Evolutionary conservation across 148 eudicot genomes (phyloP), one percentile per base, ranked within the genome.

Genomic region (Diospyros lotus): DNA sequence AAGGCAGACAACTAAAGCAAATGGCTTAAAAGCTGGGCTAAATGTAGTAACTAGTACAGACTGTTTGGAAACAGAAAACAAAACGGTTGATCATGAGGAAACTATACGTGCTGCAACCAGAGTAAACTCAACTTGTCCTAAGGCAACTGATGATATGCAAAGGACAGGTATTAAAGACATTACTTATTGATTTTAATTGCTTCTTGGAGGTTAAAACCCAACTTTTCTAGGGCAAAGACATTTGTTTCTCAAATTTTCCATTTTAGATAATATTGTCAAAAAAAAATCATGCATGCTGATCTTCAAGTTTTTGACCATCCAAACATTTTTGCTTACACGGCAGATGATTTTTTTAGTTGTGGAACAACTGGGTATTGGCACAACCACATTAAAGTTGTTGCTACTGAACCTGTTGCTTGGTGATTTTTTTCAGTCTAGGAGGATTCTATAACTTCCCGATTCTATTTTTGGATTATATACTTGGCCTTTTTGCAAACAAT

Each of bases 11-110:
- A 60, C 15, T 50, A 42, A 63, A 62, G 60, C 13, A 62, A 63
- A 50, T 42, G 55, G 39, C 15, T 6, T 66, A 3, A 17, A 44
- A 60, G 63, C 38, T 64, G 73, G 52, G 46, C 63, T 64, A 39
- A 58, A 41, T n/a, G 74, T 59, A 15, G 74, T 54, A 79, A 69
- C 76, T 72, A 75, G 60, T 58, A 54, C 52, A 15, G 11, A 13
- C 8, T 65, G 46, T 53, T 48, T 69, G 70, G 64, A 62, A 56
- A 43, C 18, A 10, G 73, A 75, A 65, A 55, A 4, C 43, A 14
- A 38, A 70, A 46, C 64, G 69, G 51, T 2, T 10, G 54, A 63
- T 40, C n/a, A 58, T 4, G 7, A 7, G 15, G 50, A 28, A 38
- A 53, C 59, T 42, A 39, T 43, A 13, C 6, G 0, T 38, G 44